These are phyloP conservation scores for Candida tibetensis DNA, from an alignment of 805 yeast species.

Conservation along the genomic window DNA sequence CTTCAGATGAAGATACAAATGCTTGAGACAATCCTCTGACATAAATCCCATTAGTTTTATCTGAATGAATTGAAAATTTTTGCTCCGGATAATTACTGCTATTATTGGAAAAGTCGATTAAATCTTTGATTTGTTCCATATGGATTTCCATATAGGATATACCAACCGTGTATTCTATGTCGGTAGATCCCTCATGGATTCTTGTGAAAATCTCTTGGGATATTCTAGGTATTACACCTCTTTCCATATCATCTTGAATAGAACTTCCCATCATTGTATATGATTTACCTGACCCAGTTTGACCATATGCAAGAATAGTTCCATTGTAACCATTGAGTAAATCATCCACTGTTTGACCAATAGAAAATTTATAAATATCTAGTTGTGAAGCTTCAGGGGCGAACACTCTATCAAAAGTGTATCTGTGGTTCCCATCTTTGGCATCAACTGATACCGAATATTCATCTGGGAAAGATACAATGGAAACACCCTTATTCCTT, in stretches of 20 bases:
- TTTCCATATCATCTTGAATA: conserved; percentile 20
- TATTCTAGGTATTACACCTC: conserved; percentile 73
- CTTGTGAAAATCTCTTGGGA: conserved; percentile 60
- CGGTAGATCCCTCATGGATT: conserved; percentile 44
- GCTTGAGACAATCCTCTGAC: conserved; percentile 68
- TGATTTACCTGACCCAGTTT: conserved; percentile 75
- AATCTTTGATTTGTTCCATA: conserved; percentile 72
- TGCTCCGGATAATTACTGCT: conserved; percentile 11
- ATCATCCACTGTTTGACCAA: conserved; percentile 63
- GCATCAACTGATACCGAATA: conserved; percentile 27
- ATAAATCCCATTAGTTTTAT: conserved; percentile 59
- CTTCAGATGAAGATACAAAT: conserved; percentile 56
- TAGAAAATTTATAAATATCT: conserved; percentile 57
- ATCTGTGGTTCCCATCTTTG: conserved; percentile 30
- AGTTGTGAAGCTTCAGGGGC: conserved; percentile 48
- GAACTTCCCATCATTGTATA: conserved; percentile 72
- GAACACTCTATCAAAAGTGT: conserved; percentile 68
- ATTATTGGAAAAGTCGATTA: conserved; percentile 41
- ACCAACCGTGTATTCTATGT: conserved; percentile 61
- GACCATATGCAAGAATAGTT: conserved; percentile 76
- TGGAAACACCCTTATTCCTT: conserved; percentile 15
- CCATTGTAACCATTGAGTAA: conserved; percentile 75
- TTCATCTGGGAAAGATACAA: conserved; percentile 22
- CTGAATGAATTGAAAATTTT: conserved; percentile 59
- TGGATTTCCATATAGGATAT: conserved; percentile 80